Base-by-base conservation (phyloP, 495 filamentous ascomycete genomes). In the Bacidia gigantensis region DNA sequence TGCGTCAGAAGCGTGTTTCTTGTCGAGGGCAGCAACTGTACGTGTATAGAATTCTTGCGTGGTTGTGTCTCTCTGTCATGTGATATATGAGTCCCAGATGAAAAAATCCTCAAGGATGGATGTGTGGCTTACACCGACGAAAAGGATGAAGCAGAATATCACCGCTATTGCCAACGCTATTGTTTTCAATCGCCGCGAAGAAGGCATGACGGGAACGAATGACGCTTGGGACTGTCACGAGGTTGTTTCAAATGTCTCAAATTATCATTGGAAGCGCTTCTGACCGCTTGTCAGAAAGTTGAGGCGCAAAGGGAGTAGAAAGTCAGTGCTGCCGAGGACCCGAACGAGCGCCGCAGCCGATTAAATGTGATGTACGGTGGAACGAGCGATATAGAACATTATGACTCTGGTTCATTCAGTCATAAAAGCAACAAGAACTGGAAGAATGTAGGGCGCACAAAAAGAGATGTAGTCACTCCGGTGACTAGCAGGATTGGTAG, bases 171-270 rank as follows among this genome's bases (percentile, higher is more conserved):
- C 63, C 62, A 84, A 68, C 47, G 71, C 69, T 24, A 84, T 62
- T 35, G 79, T 64, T 50, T 78, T 79, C 40, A 86, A 54, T 50
- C 85, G 79, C 52, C 87, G 76, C 59, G 74, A 73, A 0, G 85
- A 86, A 59, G 80, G 78, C 86, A 93, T 89, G 2, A 20, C 23
- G 17, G 18, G 10, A 14, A 26, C 12, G 12, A 17, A 18, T 44
- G 41, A 18, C 7, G 41, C 41, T 22, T 7, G 5, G 5, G 9
- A 17, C 5, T 17, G 41, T 22, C 20, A 44, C 17, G 20, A 44
- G 9, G 5, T 22, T 5, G 12, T 44, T 7, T 44, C 14, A 7
- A 18, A 17, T 22, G 41, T 22, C 20, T 22, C 14, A 18, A 44
- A 44, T 9, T 39, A 18, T 17, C 20, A 22, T n/a, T 17, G 20